Evolutionary conservation across 495 filamentous ascomycete species (phyloP).

Genomic region (Penicillium coprophilum): DNA sequence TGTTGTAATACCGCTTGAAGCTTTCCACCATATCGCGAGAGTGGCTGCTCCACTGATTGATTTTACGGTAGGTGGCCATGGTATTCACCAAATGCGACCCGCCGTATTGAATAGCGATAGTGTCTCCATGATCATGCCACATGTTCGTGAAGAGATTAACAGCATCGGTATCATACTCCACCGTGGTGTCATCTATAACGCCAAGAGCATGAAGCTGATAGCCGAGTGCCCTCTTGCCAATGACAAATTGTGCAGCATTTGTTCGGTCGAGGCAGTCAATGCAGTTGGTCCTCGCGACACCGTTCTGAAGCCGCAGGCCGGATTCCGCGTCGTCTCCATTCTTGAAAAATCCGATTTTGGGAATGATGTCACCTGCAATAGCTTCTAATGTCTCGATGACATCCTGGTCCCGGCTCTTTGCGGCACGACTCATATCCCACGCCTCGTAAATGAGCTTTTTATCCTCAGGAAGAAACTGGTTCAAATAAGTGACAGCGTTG

Average conservation of each 20-base stretch:
- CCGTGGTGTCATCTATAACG: conserved; percentile 71
- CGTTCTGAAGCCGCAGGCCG: conserved; percentile 76
- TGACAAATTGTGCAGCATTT: conserved; percentile 96
- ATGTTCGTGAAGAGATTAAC: conserved; percentile 96
- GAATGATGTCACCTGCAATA: conserved; percentile 83
- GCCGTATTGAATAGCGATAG: conserved; percentile 95
- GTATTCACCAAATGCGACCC: conserved; percentile 98
- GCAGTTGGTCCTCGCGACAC: conserved; percentile 92
- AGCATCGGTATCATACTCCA: conserved; percentile 93
- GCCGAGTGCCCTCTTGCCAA: conserved; percentile 92
- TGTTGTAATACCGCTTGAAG: conserved; percentile 99
- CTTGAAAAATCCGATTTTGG: conserved; percentile 87
- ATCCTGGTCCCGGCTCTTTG: conserved; percentile 93
- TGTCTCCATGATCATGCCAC: conserved; percentile 94
- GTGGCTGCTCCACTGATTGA: conserved; percentile 97
- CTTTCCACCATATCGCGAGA: conserved; percentile 98
- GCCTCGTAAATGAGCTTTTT: conserved; percentile 90
- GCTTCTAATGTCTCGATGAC: conserved; percentile 88
- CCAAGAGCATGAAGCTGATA: conserved; percentile 92
- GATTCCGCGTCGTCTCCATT: conserved; percentile 72
- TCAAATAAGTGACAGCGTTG: conserved; percentile 85
- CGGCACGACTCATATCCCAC: conserved; percentile 97
- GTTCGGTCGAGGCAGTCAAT: conserved; percentile 97
- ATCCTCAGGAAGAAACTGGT: conserved; percentile 82
- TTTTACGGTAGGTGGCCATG: conserved; percentile 97